A percentile compares a stretch with the other conserved stretches of the same genome.
These are phyloP conservation scores for Cercospora sp. DNA, from an alignment of 2,329 filamentous ascomycete genomes.

Conservation along the genomic window DNA sequence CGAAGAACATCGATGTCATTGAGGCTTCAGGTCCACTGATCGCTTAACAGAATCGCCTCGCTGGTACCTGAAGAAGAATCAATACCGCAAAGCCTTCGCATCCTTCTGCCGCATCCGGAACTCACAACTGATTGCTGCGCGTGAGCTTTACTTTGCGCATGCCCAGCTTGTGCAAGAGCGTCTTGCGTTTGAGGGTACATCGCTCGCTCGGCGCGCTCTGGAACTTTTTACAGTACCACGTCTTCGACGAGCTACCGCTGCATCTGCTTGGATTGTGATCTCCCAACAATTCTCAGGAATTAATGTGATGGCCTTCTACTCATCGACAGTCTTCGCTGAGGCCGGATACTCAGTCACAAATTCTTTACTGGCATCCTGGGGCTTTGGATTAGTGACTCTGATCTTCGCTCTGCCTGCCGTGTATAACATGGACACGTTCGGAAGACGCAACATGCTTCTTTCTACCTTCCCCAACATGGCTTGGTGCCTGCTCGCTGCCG, in stretches of 20 bases:
- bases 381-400: conserved; percentile 61
- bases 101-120: conserved; percentile 45
- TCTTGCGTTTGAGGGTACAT: conserved; percentile 19
- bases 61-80: conserved; percentile 32
- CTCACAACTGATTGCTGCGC: conserved; percentile 33
- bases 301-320: conserved; percentile 41
- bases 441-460: conserved; percentile 52
- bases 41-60: conserved; percentile 25
- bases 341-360: conserved; percentile 44
- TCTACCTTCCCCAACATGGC: conserved; percentile 55
- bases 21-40: not conserved
- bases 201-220: conserved; percentile 12
- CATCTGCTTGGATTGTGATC: conserved; percentile 27
- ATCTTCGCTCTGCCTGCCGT: conserved; percentile 60
- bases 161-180: conserved; percentile 32
- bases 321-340: conserved; percentile 35
- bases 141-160: conserved; percentile 36
- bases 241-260: conserved; percentile 28
- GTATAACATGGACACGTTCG: conserved; percentile 53
- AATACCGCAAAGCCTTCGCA: conserved; percentile 39
- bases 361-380: conserved; percentile 57
- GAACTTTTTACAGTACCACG: conserved; percentile 32
- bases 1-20: not conserved
- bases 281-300: conserved; percentile 26
- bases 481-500: conserved; percentile 49